Conservation (phyloP, 768 basidiomycete genomes). For the Hydnum rufescens region DNA sequence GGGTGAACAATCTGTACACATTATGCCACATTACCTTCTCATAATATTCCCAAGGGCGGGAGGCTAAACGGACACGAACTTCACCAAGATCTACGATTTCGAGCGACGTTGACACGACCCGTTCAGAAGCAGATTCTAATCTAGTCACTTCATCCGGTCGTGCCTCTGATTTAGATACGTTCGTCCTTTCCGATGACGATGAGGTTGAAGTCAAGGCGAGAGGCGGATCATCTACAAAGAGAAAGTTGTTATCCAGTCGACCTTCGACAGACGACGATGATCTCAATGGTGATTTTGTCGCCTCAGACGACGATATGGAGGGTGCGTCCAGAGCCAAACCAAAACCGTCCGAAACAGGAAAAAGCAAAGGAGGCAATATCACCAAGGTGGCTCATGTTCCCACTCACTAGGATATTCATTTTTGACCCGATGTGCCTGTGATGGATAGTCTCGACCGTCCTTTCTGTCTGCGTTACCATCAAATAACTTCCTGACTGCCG, state of each 20-base stretch:
- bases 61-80: background rate
- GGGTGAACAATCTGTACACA: too few relatives aligned
- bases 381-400: background rate
- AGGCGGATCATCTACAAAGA: background rate
- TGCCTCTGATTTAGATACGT: background rate
- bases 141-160: background rate
- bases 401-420: background rate
- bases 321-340: background rate
- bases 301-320: constrained; percentile 32
- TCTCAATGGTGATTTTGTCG: constrained; percentile 44
- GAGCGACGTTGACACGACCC: background rate
- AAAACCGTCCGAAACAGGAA: background rate
- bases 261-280: constrained; percentile 27
- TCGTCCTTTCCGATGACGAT: constrained; percentile 4
- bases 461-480: constrained; percentile 4
- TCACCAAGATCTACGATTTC: background rate
- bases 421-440: background rate
- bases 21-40: constrained; percentile 20
- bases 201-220: background rate
- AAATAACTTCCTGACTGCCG: constrained; percentile 50
- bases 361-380: too few relatives aligned
- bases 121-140: constrained; percentile 3
- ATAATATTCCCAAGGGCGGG: constrained; percentile 3
- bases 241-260: background rate
- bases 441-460: background rate